Evolutionary conservation across 768 basidiomycete genomes (phyloP), one percentile per base, ranked within the genome.

Genomic region (Termitomyces sp.): DNA sequence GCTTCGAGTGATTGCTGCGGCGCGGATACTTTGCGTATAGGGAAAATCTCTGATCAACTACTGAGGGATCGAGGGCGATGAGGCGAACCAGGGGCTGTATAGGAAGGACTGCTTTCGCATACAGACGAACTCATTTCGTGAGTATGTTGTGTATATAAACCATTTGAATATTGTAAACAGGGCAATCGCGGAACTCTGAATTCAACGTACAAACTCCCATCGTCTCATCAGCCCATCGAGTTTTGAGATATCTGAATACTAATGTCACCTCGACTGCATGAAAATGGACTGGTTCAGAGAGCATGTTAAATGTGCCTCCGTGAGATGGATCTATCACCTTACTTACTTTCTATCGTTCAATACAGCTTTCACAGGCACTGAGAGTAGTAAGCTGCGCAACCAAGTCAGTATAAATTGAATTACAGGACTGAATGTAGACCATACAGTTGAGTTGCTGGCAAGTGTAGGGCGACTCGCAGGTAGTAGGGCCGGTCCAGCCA

Each of bases 401-500:
- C 3, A 42, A 23, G 31, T 52, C 10, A 52, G 29, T 16, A 42
- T 10, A 9, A 10, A 20, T 11, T 11, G 39, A 35, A 42, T 23
- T 12, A 2, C 15, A 16, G 20, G 31, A 18, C 22, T 7, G 29
- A 41, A 42, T 0, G 15, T 22, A 23, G 13, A 40, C 16, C 50
- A 22, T 52, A 52, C 50, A 10, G 39, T 52, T 52, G 16, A 32
- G n/a, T n/a, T 4, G 16, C 31, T 40, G 39, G 31, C 50, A 52
- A 52, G 41, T 42, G 29, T 41, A 52, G 33, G 50, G 50, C 16
- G 50, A 9, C 6, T 18, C 50, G 12, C 50, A 52, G 31, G 31
- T 7, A 29, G 50, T 52, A 15, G 31, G 29, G 22, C 50, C 50
- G 33, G 27, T 52, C 50, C 50, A 41, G 15, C 50, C 50, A 33